Evolutionary conservation across 1,139 yeast species (phyloP), one percentile per base, ranked within the genome.

Genomic region (Taphrina confusa): DNA sequence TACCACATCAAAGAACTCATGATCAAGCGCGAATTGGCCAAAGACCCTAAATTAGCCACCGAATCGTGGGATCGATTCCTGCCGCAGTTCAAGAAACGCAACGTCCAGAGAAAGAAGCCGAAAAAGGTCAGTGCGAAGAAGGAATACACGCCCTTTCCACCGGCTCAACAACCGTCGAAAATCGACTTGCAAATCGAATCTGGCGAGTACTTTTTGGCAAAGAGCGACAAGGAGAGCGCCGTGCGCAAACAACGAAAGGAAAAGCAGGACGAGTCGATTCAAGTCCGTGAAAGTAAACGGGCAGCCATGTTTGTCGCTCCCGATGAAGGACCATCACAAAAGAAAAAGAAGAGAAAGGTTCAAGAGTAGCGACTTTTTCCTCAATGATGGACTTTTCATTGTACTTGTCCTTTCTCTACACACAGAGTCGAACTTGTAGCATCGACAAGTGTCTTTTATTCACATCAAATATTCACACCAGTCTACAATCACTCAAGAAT

Each of bases 121-220:
- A 84, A 82, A 77, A 81, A 80, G 73, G 74, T 77, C 65, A 80
- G 76, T 68, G 87, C 85, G 73, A 87, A 87, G 87, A 89, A 84
- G 75, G 85, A 82, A 2, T 92, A 92, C 81, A 92, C 98, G 31
- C 98, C 98, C 71, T 94, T 94, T 90, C 99, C 99, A 75, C 98
- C 98, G 67, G 88, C 89, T 62, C 99, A 89, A 75, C 82, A 82
- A 67, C 98, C 97, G 71, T 85, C 98, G 79, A 91, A 92, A 87
- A 80, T 94, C 74, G 99, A 94, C 82, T 77, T 91, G 72, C 95
- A 91, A 76, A 90, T 94, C 75, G 98, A 92, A 75, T 85, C 95
- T 78, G 99, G 99, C 82, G 98, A 94, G 74, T 92, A 89, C 77
- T 92, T 92, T 82, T 79, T 92, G 75, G 88, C 89, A 63, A 87